Percentiles rank a stretch among this genome's conserved stretches.
Conservation (phyloP, 169 alveolate genomes). For the Plasmodium ovale region DNA sequence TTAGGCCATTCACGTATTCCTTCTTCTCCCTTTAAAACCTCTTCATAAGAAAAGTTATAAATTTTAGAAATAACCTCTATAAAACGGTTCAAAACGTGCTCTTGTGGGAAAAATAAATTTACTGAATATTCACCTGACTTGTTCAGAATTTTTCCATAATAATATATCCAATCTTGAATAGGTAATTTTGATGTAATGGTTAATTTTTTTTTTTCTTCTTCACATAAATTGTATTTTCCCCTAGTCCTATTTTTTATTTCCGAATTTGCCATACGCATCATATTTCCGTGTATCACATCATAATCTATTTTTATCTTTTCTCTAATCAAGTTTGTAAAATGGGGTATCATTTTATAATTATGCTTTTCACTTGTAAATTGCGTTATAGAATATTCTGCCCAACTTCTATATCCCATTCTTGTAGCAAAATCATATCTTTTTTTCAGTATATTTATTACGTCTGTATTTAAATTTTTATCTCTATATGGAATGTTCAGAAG, state of each 20-base stretch:
- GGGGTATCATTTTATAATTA: slow-evolving; percentile 22
- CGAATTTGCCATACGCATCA: background rate
- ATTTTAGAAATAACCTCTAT: slow-evolving; percentile 22
- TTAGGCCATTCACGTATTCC: slow-evolving; percentile 17
- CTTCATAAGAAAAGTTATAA: slow-evolving; percentile 44
- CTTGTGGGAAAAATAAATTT: slow-evolving; percentile 59
- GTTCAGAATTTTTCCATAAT: slow-evolving; percentile 30
- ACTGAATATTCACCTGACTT: slow-evolving; percentile 53
- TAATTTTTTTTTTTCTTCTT: background rate
- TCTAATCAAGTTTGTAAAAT: slow-evolving; percentile 24
- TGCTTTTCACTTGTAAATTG: slow-evolving; percentile 57
- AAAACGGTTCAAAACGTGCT: slow-evolving; percentile 18
- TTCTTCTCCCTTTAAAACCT: background rate
- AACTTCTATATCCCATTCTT: slow-evolving; percentile 40
- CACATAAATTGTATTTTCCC: background rate
- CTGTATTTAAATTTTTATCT: slow-evolving; percentile 17
- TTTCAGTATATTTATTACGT: slow-evolving; percentile 59
- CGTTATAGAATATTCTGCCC: slow-evolving; percentile 47
- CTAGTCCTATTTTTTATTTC: background rate
- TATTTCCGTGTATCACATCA: background rate
- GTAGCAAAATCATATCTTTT: slow-evolving; percentile 70
- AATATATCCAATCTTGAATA: slow-evolving; percentile 57
- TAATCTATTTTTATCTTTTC: slow-evolving; percentile 30
- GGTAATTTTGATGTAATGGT: background rate
- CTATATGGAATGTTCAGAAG: slow-evolving; percentile 53